These are phyloP conservation scores for Microsporum audouinii DNA, from an alignment of 2,329 filamentous ascomycete genomes.

Conservation along the genomic window DNA sequence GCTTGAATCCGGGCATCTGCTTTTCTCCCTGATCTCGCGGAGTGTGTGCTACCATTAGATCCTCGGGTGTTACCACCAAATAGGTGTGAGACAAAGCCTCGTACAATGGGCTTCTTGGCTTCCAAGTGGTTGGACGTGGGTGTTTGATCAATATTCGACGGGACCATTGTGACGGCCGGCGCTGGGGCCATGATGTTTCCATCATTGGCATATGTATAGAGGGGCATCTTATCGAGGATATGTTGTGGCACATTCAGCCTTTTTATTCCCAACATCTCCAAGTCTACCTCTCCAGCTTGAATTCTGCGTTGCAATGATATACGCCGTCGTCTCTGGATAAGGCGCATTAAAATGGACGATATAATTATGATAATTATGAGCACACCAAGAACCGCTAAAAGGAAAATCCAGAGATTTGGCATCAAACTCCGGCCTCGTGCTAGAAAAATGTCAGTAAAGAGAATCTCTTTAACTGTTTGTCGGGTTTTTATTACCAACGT, in stretches of 20 bases:
- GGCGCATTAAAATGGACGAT: slow-evolving; percentile 64
- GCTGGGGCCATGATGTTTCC: slow-evolving; percentile 2
- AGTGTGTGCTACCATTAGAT: background rate
- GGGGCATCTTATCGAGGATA: slow-evolving; percentile 60
- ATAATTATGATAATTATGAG: slow-evolving; percentile 55
- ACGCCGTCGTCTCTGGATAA: slow-evolving; percentile 61
- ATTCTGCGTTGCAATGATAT: slow-evolving; percentile 58
- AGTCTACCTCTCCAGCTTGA: slow-evolving; percentile 65
- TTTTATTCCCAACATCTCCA: slow-evolving; percentile 78
- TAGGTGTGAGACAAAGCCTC: background rate
- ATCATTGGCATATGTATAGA: slow-evolving; percentile 57
- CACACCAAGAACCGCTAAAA: slow-evolving; percentile 57
- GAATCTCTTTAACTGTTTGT: background rate
- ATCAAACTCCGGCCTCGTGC: slow-evolving; percentile 25
- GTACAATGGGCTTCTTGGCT: background rate
- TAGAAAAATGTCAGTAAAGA: background rate
- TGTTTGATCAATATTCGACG: background rate
- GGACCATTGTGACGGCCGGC: background rate
- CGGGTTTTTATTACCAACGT: slow-evolving; percentile 28
- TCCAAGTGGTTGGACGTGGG: background rate
- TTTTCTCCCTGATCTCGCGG: background rate
- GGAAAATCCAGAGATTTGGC: slow-evolving; percentile 71
- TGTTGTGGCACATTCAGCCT: slow-evolving; percentile 62
- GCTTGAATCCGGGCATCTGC: background rate
- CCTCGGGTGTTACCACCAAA: background rate